phyloP scores from a whole-genome alignment of 192 early-diverging fungal genomes.

The Coemansia sp. region DNA sequence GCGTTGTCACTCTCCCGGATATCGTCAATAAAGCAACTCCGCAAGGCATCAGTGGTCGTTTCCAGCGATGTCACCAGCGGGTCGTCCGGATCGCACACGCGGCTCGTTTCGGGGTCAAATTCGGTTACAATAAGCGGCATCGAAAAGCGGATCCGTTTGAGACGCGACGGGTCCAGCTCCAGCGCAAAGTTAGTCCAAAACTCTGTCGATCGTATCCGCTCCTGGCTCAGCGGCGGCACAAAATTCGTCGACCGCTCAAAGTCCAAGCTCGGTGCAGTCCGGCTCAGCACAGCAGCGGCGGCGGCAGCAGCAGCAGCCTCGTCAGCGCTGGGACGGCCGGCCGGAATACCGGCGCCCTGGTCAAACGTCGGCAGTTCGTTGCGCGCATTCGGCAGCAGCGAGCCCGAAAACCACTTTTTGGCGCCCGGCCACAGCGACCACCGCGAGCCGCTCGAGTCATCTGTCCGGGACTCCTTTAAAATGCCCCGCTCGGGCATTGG shows the following conservation, averaged over 20 bases:
- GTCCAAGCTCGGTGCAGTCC: constrained; percentile 47
- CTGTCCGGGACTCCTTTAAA: constrained; percentile 38
- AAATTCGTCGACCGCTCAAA: constrained; percentile 47
- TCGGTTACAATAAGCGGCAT: constrained; percentile 56
- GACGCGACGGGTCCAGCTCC: constrained; percentile 45
- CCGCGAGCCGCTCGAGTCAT: constrained; percentile 23
- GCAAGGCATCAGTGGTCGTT: constrained; percentile 8
- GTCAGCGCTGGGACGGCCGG: constrained; percentile 3
- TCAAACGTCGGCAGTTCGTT: constrained; percentile 26
- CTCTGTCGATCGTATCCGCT: constrained; percentile 52
- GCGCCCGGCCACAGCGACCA: constrained; percentile 51
- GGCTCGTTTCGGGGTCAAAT: constrained; percentile 40
- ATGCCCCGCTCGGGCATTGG: constrained; percentile 41
- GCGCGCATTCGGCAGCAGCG: constrained; percentile 9
- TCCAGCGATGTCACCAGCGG: constrained; percentile 20
- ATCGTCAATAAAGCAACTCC: background rate
- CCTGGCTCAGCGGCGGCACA: constrained; percentile 50
- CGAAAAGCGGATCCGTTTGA: constrained; percentile 52
- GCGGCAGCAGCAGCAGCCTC: background rate
- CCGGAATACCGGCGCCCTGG: constrained; percentile 44
- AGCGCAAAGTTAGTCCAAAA: constrained; percentile 52
- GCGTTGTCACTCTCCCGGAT: background rate
- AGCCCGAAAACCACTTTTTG: constrained; percentile 41
- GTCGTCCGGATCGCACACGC: constrained; percentile 21
- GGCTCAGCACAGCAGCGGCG: constrained; percentile 2